These are phyloP conservation scores for Cutaneotrichosporon dermatis DNA, from an alignment of 1,284 basidiomycete species.

Conservation along the genomic window DNA sequence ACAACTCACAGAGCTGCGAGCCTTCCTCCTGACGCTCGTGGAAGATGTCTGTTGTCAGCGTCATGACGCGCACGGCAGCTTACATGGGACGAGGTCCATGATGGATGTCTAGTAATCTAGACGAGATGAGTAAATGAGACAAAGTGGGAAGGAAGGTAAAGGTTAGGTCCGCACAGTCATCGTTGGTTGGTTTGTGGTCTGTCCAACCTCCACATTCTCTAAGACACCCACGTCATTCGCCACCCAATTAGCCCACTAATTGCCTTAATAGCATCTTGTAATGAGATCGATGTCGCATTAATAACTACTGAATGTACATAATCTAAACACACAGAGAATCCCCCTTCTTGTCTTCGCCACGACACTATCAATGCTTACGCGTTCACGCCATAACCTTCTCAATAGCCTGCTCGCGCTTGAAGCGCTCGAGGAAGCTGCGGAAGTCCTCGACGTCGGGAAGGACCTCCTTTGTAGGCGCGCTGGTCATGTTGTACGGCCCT, in stretches of 20 bases:
- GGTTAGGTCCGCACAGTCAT: too few species aligned
- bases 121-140: too few species aligned
- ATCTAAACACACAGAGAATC: not conserved
- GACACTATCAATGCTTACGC: too few species aligned
- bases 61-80: not conserved
- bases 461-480: constrained; percentile 2
- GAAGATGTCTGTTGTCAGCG: constrained; percentile 37
- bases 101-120: not conserved
- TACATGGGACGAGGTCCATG: constrained; percentile 19
- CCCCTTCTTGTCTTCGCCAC: too few species aligned
- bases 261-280: too few species aligned
- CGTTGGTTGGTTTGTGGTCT: too few species aligned
- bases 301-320: too few species aligned
- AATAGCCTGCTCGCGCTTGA: constrained; percentile 18
- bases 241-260: not conserved
- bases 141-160: too few species aligned
- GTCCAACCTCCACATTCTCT: too few species aligned
- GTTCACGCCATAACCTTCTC: not conserved
- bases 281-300: too few species aligned
- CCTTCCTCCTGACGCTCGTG: constrained; percentile 49
- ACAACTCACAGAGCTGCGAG: constrained; percentile 43
- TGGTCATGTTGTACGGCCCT: constrained; percentile 13
- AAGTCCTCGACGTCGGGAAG: constrained; percentile 29
- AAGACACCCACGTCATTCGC: constrained; percentile 4
- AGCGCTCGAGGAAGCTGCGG: constrained; percentile 25